phyloP scores from a whole-genome alignment of 495 filamentous ascomycete genomes.

The Tuber calosporum region DNA sequence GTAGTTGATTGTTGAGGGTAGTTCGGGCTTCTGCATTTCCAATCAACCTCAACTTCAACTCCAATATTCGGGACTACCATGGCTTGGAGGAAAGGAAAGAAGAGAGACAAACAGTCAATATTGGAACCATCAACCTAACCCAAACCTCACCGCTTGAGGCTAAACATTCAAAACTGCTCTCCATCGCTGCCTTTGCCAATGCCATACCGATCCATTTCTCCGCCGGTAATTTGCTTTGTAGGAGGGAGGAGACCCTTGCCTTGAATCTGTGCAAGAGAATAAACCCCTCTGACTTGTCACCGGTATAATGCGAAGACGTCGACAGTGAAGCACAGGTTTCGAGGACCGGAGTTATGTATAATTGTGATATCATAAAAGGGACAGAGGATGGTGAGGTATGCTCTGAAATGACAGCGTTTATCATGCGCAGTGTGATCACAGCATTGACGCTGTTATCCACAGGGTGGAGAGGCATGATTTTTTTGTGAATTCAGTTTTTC shows the following conservation, averaged over 20 bases:
- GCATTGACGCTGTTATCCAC: not conserved
- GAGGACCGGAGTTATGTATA: not conserved
- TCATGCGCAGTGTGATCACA: not conserved
- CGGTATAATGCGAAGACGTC: not conserved
- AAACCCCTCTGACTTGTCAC: constrained; percentile 20
- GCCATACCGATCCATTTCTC: constrained; percentile 34
- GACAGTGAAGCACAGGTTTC: not conserved
- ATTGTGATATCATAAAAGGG: constrained; percentile 2
- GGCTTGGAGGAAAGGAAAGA: not conserved
- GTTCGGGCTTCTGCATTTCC: constrained; percentile 31
- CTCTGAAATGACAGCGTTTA: not conserved
- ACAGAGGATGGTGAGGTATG: not conserved
- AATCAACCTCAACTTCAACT: constrained; percentile 12
- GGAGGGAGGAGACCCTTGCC: constrained; percentile 35
- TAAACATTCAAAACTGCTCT: constrained; percentile 37
- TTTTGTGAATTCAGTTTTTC: not conserved
- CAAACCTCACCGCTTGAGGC: constrained; percentile 28
- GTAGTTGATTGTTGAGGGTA: constrained; percentile 26
- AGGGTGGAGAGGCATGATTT: not conserved
- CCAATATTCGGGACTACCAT: not conserved
- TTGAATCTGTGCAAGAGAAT: constrained; percentile 39
- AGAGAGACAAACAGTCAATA: constrained; percentile 29
- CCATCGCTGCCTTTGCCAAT: constrained; percentile 32
- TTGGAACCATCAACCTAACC: constrained; percentile 33
- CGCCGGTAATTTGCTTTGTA: constrained; percentile 31